Evolutionary conservation across 176 grass and related monocot species (phyloP), one percentile per base, ranked within the genome.

Genomic region (Tillandsia fasciculata): DNA sequence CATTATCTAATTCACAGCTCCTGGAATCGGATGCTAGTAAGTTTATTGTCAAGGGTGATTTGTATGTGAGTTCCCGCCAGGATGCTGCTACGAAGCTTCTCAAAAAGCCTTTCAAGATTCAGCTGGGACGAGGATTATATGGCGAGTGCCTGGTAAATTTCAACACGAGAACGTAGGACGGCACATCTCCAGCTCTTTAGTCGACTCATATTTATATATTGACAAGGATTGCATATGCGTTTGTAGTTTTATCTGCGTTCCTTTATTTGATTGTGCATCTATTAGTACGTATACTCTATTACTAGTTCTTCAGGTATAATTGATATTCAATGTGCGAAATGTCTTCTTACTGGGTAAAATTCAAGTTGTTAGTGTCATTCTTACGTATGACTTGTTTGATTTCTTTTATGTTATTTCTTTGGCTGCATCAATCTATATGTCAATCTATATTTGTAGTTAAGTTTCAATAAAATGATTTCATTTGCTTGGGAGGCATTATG

Each of bases 131-230:
- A 90, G 84, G 94, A 65, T 78, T 68, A 50, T 88, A 88, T 67
- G 84, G 94, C 54, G 79, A 87, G 77, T 93, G 84, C 72, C 80
- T 99, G 81, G 94, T 93, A 84, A 12, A 13, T 58, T 59, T 79
- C 48, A 66, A 67, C 7, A 54, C 2, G 57, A 80, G 51, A 28
- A 26, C 72, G 1, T 70, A 66, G 22, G 50, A 24, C 51, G 1
- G 56, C 56, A 9, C 7, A 61, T 61, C 33, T 42, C 33, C 33
- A 42, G 33, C 33, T 42, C 33, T 42, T 42, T 0, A 42, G 33
- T 42, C 4, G 33, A 42, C 33, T 42, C 33, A 42, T 42, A 42
- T 42, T 42, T 5, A 42, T 42, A 42, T 42, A 42, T 61, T 23
- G 56, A n/a, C 17, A 61, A 61, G 22, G 33, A 42, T 42, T 42